Conservation (phyloP, 2,329 filamentous ascomycete species). For the Grosmannia penicillata region DNA sequence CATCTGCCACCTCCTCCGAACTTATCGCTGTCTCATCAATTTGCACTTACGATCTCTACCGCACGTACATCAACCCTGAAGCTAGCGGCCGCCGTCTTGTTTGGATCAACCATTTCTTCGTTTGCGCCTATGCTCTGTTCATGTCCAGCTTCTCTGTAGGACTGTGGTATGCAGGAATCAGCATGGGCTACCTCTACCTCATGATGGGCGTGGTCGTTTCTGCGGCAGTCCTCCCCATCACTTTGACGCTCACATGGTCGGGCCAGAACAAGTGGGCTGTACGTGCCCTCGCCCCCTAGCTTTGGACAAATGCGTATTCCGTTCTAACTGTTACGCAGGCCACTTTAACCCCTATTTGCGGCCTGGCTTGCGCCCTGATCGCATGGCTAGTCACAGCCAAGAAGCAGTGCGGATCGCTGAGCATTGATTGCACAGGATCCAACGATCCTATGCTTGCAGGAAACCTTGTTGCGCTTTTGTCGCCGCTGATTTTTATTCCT, state of each 20-base stretch:
- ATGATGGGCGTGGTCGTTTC: conserved; percentile 90
- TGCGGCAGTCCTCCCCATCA: conserved; percentile 68
- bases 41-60: conserved; percentile 78
- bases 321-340: conserved; percentile 22
- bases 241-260: conserved; percentile 66
- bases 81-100: conserved; percentile 67
- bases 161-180: conserved; percentile 58
- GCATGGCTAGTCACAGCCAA: conserved; percentile 69
- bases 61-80: conserved; percentile 67
- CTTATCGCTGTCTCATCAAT: conserved; percentile 81
- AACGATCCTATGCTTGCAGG: conserved; percentile 82
- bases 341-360: conserved; percentile 52
- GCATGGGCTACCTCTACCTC: conserved; percentile 62
- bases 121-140: conserved; percentile 54
- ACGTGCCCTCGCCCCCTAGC: neutral
- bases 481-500: conserved; percentile 60
- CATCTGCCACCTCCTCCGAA: conserved; percentile 67
- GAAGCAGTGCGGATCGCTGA: conserved; percentile 51
- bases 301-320: too few species aligned
- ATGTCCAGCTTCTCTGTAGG: conserved; percentile 71
- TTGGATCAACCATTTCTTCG: conserved; percentile 61
- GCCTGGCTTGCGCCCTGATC: conserved; percentile 52
- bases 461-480: conserved; percentile 69
- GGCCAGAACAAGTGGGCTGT: conserved; percentile 62
- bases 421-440: conserved; percentile 62